Percentiles rank a stretch among this genome's conserved stretches.
phyloP scores from a whole-genome alignment of 345 rosid species.

The Carallia pectinifolia region DNA sequence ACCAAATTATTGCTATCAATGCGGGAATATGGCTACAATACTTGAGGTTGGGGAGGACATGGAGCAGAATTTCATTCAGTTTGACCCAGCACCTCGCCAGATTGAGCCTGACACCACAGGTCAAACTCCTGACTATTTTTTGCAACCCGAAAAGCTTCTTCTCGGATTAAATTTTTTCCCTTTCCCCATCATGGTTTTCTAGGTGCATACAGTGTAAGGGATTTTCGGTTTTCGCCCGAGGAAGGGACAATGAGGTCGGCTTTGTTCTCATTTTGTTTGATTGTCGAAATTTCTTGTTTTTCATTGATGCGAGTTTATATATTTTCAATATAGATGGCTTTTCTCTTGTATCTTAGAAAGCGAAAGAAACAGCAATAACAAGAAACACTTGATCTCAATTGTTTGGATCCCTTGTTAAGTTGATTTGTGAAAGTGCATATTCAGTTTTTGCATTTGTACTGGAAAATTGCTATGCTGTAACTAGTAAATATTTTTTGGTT shows the following conservation, averaged over 20 bases:
- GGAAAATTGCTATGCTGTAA: too few relatives aligned
- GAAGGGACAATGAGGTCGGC: slow-evolving; percentile 26
- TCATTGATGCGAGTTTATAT: slow-evolving; percentile 35
- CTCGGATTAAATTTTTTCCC: slow-evolving; percentile 13
- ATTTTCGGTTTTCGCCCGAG: slow-evolving; percentile 26
- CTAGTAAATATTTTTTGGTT: too few relatives aligned
- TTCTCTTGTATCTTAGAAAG: slow-evolving; percentile 29
- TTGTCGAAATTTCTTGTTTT: slow-evolving; percentile 10
- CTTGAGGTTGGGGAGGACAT: slow-evolving; percentile 91
- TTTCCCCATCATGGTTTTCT: slow-evolving; percentile 37
- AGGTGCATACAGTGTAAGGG: slow-evolving; percentile 35
- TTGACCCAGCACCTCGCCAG: slow-evolving; percentile 94
- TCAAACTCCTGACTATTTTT: slow-evolving; percentile 95
- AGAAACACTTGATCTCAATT: slow-evolving; percentile 10
- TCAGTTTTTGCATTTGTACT: not conserved
- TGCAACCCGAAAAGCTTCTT: slow-evolving; percentile 46
- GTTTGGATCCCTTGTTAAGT: not conserved
- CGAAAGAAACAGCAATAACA: slow-evolving; percentile 35
- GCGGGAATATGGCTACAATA: slow-evolving; percentile 92
- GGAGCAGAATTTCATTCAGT: slow-evolving; percentile 95
- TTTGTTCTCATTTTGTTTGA: slow-evolving; percentile 34
- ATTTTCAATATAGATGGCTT: slow-evolving; percentile 21
- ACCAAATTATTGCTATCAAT: slow-evolving; percentile 76
- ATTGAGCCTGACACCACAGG: slow-evolving; percentile 89
- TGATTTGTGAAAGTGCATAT: not conserved